Base-by-base conservation (phyloP, 1,284 basidiomycete genomes). In the Pseudozyma thailandica region DNA sequence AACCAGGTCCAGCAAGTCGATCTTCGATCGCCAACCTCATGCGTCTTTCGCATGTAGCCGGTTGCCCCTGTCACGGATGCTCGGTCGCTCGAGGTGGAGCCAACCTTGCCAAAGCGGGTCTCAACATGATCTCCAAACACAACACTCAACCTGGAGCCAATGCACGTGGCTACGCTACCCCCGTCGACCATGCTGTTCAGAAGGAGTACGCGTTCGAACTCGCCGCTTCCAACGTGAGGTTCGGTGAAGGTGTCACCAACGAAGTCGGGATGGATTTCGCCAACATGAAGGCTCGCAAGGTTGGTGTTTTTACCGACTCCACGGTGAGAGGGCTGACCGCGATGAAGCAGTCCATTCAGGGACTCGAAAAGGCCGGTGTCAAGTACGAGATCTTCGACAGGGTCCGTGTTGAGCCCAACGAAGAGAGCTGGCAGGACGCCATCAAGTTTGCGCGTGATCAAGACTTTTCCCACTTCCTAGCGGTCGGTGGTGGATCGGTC, bases 181-280 rank as follows among this genome's bases (percentile, higher is more conserved):
- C 94, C 25, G 89, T 92, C 13, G 88, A 92, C 52, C 78, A 84
- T 4, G 86, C 89, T 9, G 47, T 78, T 4, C 57, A 93, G 84
- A 93, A 91, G 81, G 94, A 98, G 84, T 98, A 97, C 83, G 94
- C 94, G 0, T 98, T 97, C 79, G 94, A 98, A 91, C 90, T 97
- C 60, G 92, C 94, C 12, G 94, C 94, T 1, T 90, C 91, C 48
- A 94, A 94, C 82, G 85, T 96, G 60, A 65, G 83, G 4, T 84
- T 76, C 39, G 83, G 83, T 16, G 74, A 80, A 45, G 82, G 82
- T 15, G 83, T 83, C 27, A 83, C 82, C 18, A 63, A 79, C 50
- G 94, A 96, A 84, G 92, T 97, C 48, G 94, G 94, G 23, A 92
- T 93, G 91, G 93, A 94, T 84, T 87, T 94, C 74, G 91, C 90